Evolutionary conservation across 768 basidiomycete genomes (phyloP).

Genomic region (Pholiota conissans): DNA sequence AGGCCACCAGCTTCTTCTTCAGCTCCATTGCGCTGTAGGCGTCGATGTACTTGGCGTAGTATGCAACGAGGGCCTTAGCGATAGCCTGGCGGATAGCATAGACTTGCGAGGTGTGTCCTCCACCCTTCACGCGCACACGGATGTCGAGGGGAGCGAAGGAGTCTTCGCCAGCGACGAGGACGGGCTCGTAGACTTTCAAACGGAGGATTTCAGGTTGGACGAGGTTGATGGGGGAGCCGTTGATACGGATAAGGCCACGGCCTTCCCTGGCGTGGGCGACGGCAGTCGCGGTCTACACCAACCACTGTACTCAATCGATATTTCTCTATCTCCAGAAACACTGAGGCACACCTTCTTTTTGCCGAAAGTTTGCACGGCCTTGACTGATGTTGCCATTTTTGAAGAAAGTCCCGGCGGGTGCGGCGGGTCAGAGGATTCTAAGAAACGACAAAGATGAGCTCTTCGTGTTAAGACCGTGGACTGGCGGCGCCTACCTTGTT

Average conservation of each 20-base stretch:
- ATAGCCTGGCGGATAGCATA: constrained; percentile 99
- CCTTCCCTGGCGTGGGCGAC: constrained; percentile 97
- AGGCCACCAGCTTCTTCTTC: constrained; percentile 96
- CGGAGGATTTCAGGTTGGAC: constrained; percentile 95
- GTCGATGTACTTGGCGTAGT: constrained; percentile 98
- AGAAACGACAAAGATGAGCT: constrained; percentile 10
- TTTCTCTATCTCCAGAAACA: constrained; percentile 6
- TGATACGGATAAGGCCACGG: constrained; percentile 94
- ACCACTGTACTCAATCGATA: constrained; percentile 8
- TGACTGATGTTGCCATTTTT: constrained; percentile 70
- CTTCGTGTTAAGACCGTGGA: constrained; percentile 8
- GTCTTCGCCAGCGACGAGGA: constrained; percentile 92
- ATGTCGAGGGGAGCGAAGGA: constrained; percentile 88
- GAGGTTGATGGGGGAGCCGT: constrained; percentile 95
- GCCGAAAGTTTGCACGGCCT: constrained; percentile 98
- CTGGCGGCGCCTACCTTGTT: constrained; percentile 34
- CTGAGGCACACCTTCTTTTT: constrained; percentile 89
- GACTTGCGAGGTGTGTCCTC: constrained; percentile 98
- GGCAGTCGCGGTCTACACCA: constrained; percentile 87
- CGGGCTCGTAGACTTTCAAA: constrained; percentile 97
- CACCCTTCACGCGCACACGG: constrained; percentile 96
- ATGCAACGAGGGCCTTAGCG: constrained; percentile 95
- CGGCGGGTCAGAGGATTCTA: constrained; percentile 23
- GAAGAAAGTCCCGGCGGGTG: constrained; percentile 27
- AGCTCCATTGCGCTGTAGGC: constrained; percentile 96